Conservation (phyloP, 73 alveolate genomes). For the Paramecium biaurelia region DNA sequence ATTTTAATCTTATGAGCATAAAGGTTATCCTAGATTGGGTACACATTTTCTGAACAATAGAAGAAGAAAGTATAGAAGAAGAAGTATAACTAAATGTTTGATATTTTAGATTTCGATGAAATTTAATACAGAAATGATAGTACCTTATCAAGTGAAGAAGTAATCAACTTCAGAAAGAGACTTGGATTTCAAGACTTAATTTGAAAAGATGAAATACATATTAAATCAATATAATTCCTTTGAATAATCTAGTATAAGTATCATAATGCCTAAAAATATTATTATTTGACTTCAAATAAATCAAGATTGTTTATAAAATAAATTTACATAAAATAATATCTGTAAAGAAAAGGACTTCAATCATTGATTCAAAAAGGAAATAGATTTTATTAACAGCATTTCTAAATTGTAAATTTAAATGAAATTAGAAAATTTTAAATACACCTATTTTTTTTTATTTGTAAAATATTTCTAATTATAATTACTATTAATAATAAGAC, state of each 20-base stretch:
- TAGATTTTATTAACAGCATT: not conserved
- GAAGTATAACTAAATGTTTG: not conserved
- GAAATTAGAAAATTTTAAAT: not conserved
- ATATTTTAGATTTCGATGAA: not conserved
- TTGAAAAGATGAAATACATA: not conserved
- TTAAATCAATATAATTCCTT: not conserved
- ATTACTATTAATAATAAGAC: not conserved
- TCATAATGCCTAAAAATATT: not conserved
- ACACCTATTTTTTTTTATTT: too few species aligned
- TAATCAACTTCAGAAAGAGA: not conserved
- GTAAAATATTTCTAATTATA: not conserved
- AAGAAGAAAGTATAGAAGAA: slow-evolving; percentile 33
- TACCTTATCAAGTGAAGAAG: not conserved
- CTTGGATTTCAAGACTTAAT: not conserved
- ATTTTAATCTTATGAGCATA: not conserved
- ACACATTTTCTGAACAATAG: not conserved
- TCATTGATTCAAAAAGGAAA: too few species aligned
- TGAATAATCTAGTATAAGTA: not conserved
- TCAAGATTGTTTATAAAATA: not conserved
- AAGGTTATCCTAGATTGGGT: slow-evolving; percentile 19
- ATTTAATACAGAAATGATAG: slow-evolving; percentile 9
- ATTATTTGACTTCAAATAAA: not conserved
- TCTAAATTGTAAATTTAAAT: not conserved
- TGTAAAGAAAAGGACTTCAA: too few species aligned
- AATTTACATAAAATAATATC: not conserved